Evolutionary conservation across 495 filamentous ascomycete species (phyloP), one percentile per base, ranked within the genome.

Genomic region (Neurospora hispaniola): DNA sequence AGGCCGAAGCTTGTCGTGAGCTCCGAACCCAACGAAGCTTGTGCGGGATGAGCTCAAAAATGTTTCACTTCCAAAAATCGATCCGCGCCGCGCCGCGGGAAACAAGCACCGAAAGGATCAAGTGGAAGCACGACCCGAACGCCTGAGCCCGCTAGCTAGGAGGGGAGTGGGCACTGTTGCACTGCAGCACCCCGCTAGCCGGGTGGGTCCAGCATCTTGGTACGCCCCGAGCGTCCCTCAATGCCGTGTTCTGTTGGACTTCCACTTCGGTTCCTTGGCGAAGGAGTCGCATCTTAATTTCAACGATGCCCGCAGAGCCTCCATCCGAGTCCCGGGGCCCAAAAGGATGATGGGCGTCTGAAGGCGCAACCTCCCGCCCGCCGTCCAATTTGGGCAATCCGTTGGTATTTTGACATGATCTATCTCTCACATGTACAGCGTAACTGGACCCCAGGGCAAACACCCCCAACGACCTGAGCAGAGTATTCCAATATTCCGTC

Each of bases 351-450:
- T 35, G 14, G 6, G 31, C 48, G 23, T 27, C 48, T 27, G 10
- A 48, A 54, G 23, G 11, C 20, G 20, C 35, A 38, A 54, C 20
- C 20, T 54, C 20, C 20, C 5, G 12, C 48, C 23, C 11, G 11
- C 23, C 20, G 11, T 59, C 11, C 20, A 59, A 5, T 14, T 7
- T 59, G 20, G 48, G 48, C 23, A 59, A 27, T 14, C 20, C 5
- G 20, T 59, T 27, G 20, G 11, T 59, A 7, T 66, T 66, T 35
- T 14, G 23, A 66, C 27, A 38, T 18, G 7, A 77, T 71, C 71
- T 62, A 69, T 74, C 69, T 69, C 11, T 44, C 62, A 48, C 59
- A 42, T 68, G 43, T 75, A 73, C 78, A 79, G 77, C 73, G 6
- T 75, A 77, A 73, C 5, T 38, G 35, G 35, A 38, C 4, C 74